These are phyloP conservation scores for Kodamaea laetipori DNA, from an alignment of 805 yeast genomes.

Conservation along the genomic window DNA sequence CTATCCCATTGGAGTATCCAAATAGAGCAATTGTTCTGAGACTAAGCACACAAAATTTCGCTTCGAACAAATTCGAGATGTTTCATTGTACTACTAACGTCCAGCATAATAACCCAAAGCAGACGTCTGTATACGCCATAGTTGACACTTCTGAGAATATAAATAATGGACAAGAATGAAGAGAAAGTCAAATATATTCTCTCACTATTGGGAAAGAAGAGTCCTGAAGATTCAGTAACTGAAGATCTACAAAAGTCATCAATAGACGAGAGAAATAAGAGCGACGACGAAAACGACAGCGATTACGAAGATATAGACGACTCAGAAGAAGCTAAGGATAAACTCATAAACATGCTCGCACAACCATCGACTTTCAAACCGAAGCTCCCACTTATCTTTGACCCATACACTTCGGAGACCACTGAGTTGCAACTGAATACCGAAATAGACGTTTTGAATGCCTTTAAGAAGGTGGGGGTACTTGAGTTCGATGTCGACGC, in stretches of 20 bases:
- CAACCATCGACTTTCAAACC: constrained; percentile 14
- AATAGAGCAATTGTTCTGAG: not conserved
- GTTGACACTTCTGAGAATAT: constrained; percentile 1
- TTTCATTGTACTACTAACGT: not conserved
- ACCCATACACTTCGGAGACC: constrained; percentile 16
- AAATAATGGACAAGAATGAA: constrained; percentile 16
- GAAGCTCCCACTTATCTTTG: constrained; percentile 6
- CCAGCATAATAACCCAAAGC: constrained; percentile 1
- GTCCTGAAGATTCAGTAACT: not conserved
- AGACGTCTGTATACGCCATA: not conserved
- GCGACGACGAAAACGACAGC: constrained; percentile 6
- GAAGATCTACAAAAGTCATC: constrained; percentile 9
- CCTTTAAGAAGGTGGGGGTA: constrained; percentile 8
- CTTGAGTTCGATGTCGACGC: constrained; percentile 18
- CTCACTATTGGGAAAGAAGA: constrained; percentile 6
- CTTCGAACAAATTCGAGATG: constrained; percentile 4
- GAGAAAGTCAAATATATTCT: constrained; percentile 12
- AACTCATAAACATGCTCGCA: constrained; percentile 6
- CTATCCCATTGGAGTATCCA: not conserved
- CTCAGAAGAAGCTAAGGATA: not conserved
- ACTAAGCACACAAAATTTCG: constrained; percentile 1
- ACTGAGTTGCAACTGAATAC: constrained; percentile 15
- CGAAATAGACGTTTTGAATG: constrained; percentile 14
- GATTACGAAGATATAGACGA: constrained; percentile 25
- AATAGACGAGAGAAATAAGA: constrained; percentile 10